These are phyloP conservation scores for Candida oleophila DNA, from an alignment of 805 yeast genomes.

Conservation along the genomic window DNA sequence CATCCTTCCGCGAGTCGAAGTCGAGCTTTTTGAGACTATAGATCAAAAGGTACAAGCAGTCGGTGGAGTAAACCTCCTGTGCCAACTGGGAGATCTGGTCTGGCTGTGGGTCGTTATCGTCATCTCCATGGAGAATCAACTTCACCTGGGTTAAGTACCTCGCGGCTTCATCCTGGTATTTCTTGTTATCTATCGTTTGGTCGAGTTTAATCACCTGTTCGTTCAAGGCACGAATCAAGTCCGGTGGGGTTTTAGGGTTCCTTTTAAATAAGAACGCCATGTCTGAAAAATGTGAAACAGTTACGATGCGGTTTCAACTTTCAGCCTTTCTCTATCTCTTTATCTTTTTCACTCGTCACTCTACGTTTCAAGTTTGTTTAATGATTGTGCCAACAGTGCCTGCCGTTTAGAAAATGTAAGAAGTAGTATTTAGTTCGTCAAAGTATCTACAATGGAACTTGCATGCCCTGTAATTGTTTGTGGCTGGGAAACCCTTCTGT, in stretches of 20 bases:
- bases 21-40: conserved; percentile 65
- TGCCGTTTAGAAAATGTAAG: no score
- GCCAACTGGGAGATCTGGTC: conserved; percentile 77
- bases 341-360: no score
- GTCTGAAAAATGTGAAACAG: no score
- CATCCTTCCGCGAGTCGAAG: conserved; percentile 88
- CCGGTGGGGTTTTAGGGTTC: conserved; percentile 86
- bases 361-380: no score
- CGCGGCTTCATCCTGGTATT: conserved; percentile 72
- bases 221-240: conserved; percentile 69
- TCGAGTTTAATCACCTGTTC: conserved; percentile 73
- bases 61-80: conserved; percentile 73
- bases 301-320: no score
- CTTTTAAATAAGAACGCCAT: conserved; percentile 93
- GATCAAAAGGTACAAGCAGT: conserved; percentile 63
- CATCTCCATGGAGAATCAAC: conserved; percentile 68
- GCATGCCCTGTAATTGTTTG: not conserved
- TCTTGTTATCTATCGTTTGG: conserved; percentile 35
- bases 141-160: conserved; percentile 65
- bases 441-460: not conserved
- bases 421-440: no score
- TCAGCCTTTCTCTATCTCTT: no score
- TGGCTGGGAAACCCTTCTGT: not conserved
- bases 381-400: no score
- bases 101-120: conserved; percentile 59